phyloP scores from a whole-genome alignment of 225 moss, liverwort and hornwort genomes.

The Climacium dendroides region DNA sequence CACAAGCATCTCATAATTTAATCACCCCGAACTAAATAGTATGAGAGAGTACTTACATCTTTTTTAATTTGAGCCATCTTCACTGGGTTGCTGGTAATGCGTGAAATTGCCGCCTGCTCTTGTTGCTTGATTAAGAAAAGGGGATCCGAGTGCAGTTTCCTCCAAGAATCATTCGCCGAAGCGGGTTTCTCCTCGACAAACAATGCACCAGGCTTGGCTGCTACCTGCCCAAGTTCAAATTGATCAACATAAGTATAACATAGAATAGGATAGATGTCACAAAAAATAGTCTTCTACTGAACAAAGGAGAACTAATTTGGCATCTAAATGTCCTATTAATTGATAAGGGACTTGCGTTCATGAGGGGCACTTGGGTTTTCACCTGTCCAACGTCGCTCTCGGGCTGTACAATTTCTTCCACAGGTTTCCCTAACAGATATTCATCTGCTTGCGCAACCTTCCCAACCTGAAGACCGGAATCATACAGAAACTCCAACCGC shows the following conservation, averaged over 20 bases:
- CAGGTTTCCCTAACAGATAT: constrained; percentile 48
- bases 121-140: constrained; percentile 83
- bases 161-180: constrained; percentile 97
- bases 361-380: not conserved
- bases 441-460: constrained; percentile 56
- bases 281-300: not conserved
- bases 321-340: not conserved
- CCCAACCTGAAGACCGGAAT: constrained; percentile 70
- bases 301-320: not conserved
- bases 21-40: not conserved
- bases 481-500: constrained; percentile 94
- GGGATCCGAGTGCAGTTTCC: constrained; percentile 94
- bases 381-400: constrained; percentile 55
- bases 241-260: not conserved
- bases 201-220: constrained; percentile 69
- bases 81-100: constrained; percentile 89
- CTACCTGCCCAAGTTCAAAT: constrained; percentile 19
- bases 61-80: constrained; percentile 73
- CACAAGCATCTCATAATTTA: not conserved
- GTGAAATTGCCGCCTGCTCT: constrained; percentile 77
- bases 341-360: not conserved
- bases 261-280: not conserved
- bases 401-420: constrained; percentile 48
- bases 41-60: constrained; percentile 10
- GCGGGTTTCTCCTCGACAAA: constrained; percentile 60